Evolutionary conservation across 2,329 filamentous ascomycete genomes (phyloP), one percentile per base, ranked within the genome.

Genomic region (Pseudocercospora vitis): DNA sequence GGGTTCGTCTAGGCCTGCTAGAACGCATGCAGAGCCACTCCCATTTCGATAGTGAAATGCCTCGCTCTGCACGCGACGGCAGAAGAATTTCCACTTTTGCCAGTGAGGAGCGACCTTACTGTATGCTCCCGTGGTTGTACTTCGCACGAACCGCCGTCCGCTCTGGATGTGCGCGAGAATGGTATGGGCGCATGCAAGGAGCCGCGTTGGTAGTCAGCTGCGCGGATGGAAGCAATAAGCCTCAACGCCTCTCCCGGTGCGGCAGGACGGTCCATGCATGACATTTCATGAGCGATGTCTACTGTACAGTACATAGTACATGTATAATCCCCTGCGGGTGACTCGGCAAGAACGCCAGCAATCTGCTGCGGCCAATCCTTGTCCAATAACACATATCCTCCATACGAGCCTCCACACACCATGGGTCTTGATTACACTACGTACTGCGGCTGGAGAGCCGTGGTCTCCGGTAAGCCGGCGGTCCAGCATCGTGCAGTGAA

Each of bases 11-110:
- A 40, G 37, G 37, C 37, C 37, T 40, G 37, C 37, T 19, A 9
- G 11, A 18, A 39, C 18, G 14, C 33, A 39, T 39, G 33, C 33
- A 18, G 33, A 12, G 7, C 37, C n/a, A 16, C 32, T 19, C 35
- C 14, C 31, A 35, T 40, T 40, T 40, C 35, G 18, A 40, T 40
- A 23, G 35, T 21, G 18, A 40, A 40, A 40, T 40, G 35, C 18
- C 18, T 40, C 7, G 16, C 35, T 29, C 6, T 29, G 26, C 26
- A 29, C 11, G 26, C n/a, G 33, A 5, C 33, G 16, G 21, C 18
- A 18, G 33, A 39, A 18, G 42, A 28, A 19, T 16, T 40, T n/a
- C 35, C 35, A 6, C 35, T 40, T n/a, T n/a, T 28, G 42, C 42
- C 23, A n/a, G 24, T 32, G 44, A 21, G 26, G 24, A 32, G 26